Evolutionary conservation across 306 rosid species (phyloP), one percentile per base, ranked within the genome.

Genomic region (Fagus sylvatica): DNA sequence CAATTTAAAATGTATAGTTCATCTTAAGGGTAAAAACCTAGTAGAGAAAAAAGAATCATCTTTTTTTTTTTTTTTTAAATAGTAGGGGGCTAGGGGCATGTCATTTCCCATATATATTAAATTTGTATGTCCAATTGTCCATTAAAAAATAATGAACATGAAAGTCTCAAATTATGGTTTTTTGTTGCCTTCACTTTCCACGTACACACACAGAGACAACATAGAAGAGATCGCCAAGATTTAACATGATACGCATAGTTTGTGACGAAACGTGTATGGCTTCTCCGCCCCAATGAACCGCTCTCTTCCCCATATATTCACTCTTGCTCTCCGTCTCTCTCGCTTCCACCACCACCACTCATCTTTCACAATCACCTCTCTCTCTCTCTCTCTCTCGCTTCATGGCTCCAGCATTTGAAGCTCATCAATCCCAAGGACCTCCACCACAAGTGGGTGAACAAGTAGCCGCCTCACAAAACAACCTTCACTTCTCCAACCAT

Each of bases 341-440:
- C 40, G 48, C 68, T 76, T 69, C 75, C 39, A n/a, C 19, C 55
- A 42, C n/a, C 53, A 7, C 40, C 15, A 40, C 5, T 61, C 19
- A 30, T 55, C 59, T 77, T 55, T 41, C 40, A 10, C 34, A 4
- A 34, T 34, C 80, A 22, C 2, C 10, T 53, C 42, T 56, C 22
- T 7, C 36, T 46, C 30, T 7, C 5, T 48, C 10, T n/a, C 11
- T 7, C 36, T 46, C 30, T 7, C 22, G 19, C 74, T 76, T 73
- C 76, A 77, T 89, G 98, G 91, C 97, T 71, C 93, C 96, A n/a
- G 82, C 82, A 2, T 34, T 81, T 67, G 85, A 87, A 12, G 41
- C 75, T 22, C 28, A 22, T 22, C 28, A 22, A 22, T 22, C 28
- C 55, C 82, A 39, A 48, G 85, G 51, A 7, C 61, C 16, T 51